These are phyloP conservation scores for Trebouxia sp. DNA, from an alignment of 139 green algal genomes.

Conservation along the genomic window DNA sequence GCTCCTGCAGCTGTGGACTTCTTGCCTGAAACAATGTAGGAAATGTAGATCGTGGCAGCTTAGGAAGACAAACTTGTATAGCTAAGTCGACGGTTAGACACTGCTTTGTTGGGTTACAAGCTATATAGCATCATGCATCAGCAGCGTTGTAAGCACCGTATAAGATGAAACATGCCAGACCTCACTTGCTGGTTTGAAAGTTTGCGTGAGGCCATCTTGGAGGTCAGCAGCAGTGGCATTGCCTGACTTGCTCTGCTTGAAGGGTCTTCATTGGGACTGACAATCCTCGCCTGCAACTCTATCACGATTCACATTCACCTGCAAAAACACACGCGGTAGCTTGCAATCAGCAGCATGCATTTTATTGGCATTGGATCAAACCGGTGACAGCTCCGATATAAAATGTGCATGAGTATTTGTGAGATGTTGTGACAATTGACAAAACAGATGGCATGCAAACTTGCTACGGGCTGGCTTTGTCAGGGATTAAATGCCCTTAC, in stretches of 20 bases:
- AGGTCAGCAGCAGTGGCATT: slow-evolving; percentile 17
- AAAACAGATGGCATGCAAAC: no score
- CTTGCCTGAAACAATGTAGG: slow-evolving; percentile 7
- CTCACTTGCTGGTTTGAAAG: slow-evolving; percentile 1
- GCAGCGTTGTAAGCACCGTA: background rate
- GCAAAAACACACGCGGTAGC: slow-evolving; percentile 5
- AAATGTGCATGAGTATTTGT: no score
- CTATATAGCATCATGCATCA: background rate
- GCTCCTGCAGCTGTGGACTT: background rate
- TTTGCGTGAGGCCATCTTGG: slow-evolving; percentile 7
- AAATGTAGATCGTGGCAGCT: background rate
- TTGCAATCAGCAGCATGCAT: slow-evolving; percentile 17
- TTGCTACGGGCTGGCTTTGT: no score
- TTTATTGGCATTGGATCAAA: background rate
- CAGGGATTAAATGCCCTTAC: no score
- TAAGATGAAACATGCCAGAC: background rate
- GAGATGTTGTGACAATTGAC: no score
- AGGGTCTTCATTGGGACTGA: background rate
- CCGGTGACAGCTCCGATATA: slow-evolving; percentile 6
- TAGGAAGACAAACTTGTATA: slow-evolving; percentile 1
- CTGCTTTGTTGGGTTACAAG: background rate
- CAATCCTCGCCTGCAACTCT: slow-evolving; percentile 9
- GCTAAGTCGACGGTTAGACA: background rate
- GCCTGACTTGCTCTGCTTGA: slow-evolving; percentile 17
- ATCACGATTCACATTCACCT: slow-evolving; percentile 14